These are phyloP conservation scores for Tulasnella sp. DNA, from an alignment of 768 basidiomycete genomes.

Conservation along the genomic window DNA sequence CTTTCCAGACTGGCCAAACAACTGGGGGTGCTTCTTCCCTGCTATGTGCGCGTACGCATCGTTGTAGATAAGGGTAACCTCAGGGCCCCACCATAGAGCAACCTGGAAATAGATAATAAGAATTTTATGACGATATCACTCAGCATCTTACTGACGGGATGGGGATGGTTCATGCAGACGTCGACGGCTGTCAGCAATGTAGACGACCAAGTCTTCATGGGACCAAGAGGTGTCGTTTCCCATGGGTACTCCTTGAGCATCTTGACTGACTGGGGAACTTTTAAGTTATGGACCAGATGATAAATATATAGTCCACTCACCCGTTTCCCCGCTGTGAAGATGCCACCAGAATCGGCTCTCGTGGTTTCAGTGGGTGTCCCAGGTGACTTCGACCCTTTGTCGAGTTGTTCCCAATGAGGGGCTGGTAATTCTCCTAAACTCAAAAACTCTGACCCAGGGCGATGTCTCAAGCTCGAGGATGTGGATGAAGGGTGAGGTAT, in stretches of 20 bases:
- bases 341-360: background rate
- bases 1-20: constrained; percentile 21
- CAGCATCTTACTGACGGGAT: too few species aligned
- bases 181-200: constrained; percentile 17
- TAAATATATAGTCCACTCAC: too few species aligned
- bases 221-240: constrained; percentile 18
- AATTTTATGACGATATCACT: too few species aligned
- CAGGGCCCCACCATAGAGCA: constrained; percentile 22
- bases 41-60: constrained; percentile 22
- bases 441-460: background rate
- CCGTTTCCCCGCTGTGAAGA: background rate
- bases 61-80: constrained; percentile 21
- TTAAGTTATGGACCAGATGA: background rate
- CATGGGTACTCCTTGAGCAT: constrained; percentile 18
- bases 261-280: constrained; percentile 13
- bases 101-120: constrained; percentile 1
- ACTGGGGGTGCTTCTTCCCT: constrained; percentile 21
- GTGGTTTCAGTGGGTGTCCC: background rate
- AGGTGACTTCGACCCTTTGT: background rate
- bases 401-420: background rate
- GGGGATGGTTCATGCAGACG: constrained; percentile 15
- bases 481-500: background rate
- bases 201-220: constrained; percentile 14
- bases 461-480: background rate
- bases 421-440: background rate